phyloP scores from a whole-genome alignment of 1,284 basidiomycete species.

The Puccinia horiana region DNA sequence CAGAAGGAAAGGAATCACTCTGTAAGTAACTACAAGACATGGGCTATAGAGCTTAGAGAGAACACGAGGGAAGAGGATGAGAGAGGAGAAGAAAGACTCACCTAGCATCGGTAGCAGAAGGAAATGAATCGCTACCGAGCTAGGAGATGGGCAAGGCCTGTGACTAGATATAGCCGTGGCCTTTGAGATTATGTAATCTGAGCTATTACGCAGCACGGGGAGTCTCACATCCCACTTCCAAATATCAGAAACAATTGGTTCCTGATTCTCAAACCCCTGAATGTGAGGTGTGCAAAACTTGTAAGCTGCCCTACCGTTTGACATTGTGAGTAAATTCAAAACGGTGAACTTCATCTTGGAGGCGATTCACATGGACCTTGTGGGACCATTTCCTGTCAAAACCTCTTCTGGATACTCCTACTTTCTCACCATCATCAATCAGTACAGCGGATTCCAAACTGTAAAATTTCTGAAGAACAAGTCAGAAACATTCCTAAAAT shows the following conservation, averaged over 20 bases:
- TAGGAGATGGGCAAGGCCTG: too few species aligned
- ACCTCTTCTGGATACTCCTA: not conserved
- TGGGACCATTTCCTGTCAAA: not conserved
- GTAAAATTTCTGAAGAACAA: conserved; percentile 3
- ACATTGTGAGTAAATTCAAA: not conserved
- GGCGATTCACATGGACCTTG: not conserved
- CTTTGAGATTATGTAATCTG: too few species aligned
- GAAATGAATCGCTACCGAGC: too few species aligned
- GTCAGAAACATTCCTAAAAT: not conserved
- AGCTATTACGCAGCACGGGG: too few species aligned
- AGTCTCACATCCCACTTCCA: not conserved
- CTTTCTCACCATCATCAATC: conserved; percentile 7
- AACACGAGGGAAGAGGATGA: too few species aligned
- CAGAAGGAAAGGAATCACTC: too few species aligned
- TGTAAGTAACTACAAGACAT: too few species aligned
- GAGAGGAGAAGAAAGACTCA: too few species aligned
- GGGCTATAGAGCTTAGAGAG: too few species aligned
- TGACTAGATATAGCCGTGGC: too few species aligned
- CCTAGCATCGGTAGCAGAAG: too few species aligned
- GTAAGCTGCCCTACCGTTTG: not conserved
- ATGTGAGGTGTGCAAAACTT: not conserved
- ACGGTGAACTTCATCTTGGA: not conserved
- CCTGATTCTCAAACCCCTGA: not conserved
- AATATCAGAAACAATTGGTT: not conserved
- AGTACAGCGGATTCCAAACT: not conserved